Evolutionary conservation across 2,329 filamentous ascomycete species (phyloP), one percentile per base, ranked within the genome.

Genomic region (Aureobasidium pullulans): DNA sequence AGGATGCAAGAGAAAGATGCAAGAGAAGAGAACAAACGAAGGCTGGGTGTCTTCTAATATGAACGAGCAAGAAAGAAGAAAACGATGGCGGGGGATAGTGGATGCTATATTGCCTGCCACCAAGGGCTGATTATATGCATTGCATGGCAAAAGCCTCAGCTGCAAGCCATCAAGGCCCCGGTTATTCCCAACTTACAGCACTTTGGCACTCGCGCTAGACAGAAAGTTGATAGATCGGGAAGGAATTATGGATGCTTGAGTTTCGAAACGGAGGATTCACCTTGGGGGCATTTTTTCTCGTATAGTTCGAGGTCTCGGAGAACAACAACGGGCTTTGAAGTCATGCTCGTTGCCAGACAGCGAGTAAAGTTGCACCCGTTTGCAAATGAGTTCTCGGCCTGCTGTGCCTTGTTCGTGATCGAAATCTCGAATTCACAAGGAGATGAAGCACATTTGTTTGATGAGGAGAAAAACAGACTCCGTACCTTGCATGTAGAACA

Each of bases 21-120:
- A 54, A 39, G 50, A 54, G 37, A 54, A 43, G 23, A 43, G 43
- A 54, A 40, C 48, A 40, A 34, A 52, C 23, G 36, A 39, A 29
- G 50, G 39, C 16, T 28, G 23, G 4, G 28, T 34, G 37, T 37
- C 29, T 54, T 54, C 39, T 54, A 54, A 42, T 54, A 54, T 54
- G 19, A 10, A 31, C 8, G 15, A 9, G 36, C 48, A 31, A 31
- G 37, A 37, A 54, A 39, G n/a, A 43, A 19, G 6, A 54, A 54
- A 43, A 54, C 6, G 39, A 34, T 43, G 50, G 50, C 50, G 50
- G 50, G 49, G 37, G 34, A 34, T 23, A 23, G 28, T 32, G 50
- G n/a, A n/a, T 54, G 28, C 39, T 54, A 54, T 54, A 54, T 53
- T 53, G 19, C 50, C 50, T 31, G 50, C 50, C 50, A 54, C 50